Evolutionary conservation across 192 early-diverging fungal species (phyloP).

Genomic region (Coemansia aciculifera): DNA sequence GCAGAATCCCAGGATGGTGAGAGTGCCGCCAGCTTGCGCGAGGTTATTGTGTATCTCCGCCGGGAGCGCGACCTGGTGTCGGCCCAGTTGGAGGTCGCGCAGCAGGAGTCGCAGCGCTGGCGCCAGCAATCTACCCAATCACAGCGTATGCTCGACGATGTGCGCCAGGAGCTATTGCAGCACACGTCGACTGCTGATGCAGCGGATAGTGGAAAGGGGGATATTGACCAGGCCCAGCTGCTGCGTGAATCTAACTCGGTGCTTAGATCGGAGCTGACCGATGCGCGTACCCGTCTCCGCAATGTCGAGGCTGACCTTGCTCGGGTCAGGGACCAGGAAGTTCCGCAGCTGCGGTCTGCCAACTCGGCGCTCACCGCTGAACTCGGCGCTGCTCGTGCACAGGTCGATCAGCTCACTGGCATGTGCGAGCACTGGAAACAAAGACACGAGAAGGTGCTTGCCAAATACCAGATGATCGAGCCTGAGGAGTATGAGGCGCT

Average conservation of each 20-base stretch:
- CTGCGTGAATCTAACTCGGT: conserved; percentile 79
- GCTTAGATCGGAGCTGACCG: conserved; percentile 61
- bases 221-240: conserved; percentile 65
- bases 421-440: conserved; percentile 75
- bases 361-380: conserved; percentile 58
- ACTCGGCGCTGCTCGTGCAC: conserved; percentile 58
- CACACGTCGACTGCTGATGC: no score
- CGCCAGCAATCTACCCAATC: conserved; percentile 64
- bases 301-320: conserved; percentile 52
- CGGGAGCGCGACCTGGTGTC: conserved; percentile 73
- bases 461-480: conserved; percentile 79
- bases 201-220: conserved; percentile 2
- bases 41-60: conserved; percentile 68
- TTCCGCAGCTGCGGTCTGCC: conserved; percentile 51
- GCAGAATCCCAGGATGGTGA: background rate
- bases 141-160: conserved; percentile 69
- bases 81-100: conserved; percentile 64
- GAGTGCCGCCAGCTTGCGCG: conserved; percentile 34
- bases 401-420: conserved; percentile 56
- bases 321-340: conserved; percentile 59
- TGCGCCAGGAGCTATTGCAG: conserved; percentile 53
- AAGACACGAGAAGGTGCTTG: conserved; percentile 69
- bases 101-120: conserved; percentile 68
- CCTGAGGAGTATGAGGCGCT: conserved; percentile 74
- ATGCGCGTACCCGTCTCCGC: conserved; percentile 21